phyloP scores from a whole-genome alignment of 2,329 filamentous ascomycete species.

The Alternaria sp. region DNA sequence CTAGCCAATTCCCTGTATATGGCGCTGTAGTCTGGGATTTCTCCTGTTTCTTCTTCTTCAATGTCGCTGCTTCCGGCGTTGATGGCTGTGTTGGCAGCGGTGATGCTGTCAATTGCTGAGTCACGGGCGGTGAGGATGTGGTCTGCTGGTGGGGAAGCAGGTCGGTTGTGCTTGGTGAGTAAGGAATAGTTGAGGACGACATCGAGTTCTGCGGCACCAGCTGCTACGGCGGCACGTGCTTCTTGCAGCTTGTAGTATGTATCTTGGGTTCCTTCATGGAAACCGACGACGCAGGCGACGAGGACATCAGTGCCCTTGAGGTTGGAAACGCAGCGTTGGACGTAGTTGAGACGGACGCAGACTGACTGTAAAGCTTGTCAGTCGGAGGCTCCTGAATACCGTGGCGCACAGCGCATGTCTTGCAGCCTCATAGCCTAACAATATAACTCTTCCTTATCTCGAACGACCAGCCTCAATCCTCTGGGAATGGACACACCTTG shows the following conservation, averaged over 20 bases:
- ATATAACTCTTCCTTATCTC: background rate
- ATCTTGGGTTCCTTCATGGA: conserved; percentile 66
- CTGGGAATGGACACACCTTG: conserved; percentile 45
- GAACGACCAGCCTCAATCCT: background rate
- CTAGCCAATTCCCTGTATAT: conserved; percentile 63
- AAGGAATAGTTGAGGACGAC: conserved; percentile 65
- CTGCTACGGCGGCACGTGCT: conserved; percentile 57
- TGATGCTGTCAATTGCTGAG: conserved; percentile 46
- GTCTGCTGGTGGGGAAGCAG: conserved; percentile 9
- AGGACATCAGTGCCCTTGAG: conserved; percentile 59
- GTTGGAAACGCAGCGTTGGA: conserved; percentile 59
- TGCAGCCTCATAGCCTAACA: background rate
- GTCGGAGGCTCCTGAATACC: background rate
- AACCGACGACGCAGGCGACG: conserved; percentile 67
- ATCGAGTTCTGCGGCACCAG: conserved; percentile 65
- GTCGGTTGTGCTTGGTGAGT: conserved; percentile 48
- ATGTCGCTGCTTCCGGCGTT: conserved; percentile 27
- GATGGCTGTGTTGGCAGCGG: conserved; percentile 43
- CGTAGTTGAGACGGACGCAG: conserved; percentile 64
- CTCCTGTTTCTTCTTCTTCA: conserved; percentile 24
- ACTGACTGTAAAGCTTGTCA: conserved; percentile 55
- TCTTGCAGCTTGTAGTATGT: conserved; percentile 62
- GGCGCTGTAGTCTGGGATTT: conserved; percentile 54
- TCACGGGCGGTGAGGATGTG: conserved; percentile 25
- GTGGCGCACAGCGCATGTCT: background rate